phyloP scores from a whole-genome alignment of 1,139 yeast species.

The Candida sp. region DNA sequence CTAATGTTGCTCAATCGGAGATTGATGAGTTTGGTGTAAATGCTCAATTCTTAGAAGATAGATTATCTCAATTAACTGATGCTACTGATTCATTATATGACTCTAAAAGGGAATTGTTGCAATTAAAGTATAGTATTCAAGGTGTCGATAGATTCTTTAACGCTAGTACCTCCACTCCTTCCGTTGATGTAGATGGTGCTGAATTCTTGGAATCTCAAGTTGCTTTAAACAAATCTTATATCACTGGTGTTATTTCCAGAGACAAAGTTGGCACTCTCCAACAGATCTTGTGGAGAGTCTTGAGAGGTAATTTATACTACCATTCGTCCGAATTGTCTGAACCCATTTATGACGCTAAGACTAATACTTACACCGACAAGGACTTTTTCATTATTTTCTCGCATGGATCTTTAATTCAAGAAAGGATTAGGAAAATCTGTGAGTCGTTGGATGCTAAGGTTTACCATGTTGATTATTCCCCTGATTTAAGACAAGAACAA shows the following conservation, averaged over 20 bases:
- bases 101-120: slow-evolving; percentile 35
- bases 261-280: slow-evolving; percentile 69
- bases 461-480: slow-evolving; percentile 32
- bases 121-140: slow-evolving; percentile 40
- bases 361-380: slow-evolving; percentile 28
- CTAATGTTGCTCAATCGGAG: slow-evolving; percentile 51
- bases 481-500: slow-evolving; percentile 39
- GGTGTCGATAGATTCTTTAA: slow-evolving; percentile 67
- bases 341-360: slow-evolving; percentile 33
- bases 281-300: slow-evolving; percentile 87
- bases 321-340: slow-evolving; percentile 66
- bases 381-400: slow-evolving; percentile 44
- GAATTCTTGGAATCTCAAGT: slow-evolving; percentile 20
- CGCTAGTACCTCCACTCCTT: slow-evolving; percentile 20
- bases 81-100: slow-evolving; percentile 32
- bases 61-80: slow-evolving; percentile 38
- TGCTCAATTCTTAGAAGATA: slow-evolving; percentile 50
- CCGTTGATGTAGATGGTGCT: slow-evolving; percentile 14
- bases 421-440: slow-evolving; percentile 40
- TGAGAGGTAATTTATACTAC: slow-evolving; percentile 86
- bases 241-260: slow-evolving; percentile 81
- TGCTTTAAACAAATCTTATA: slow-evolving; percentile 37
- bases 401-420: slow-evolving; percentile 40
- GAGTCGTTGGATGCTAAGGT: slow-evolving; percentile 46
- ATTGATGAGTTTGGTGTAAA: slow-evolving; percentile 74